phyloP scores from a whole-genome alignment of 2,329 filamentous ascomycete genomes.

The Phaeosphaeriaceae sp. region DNA sequence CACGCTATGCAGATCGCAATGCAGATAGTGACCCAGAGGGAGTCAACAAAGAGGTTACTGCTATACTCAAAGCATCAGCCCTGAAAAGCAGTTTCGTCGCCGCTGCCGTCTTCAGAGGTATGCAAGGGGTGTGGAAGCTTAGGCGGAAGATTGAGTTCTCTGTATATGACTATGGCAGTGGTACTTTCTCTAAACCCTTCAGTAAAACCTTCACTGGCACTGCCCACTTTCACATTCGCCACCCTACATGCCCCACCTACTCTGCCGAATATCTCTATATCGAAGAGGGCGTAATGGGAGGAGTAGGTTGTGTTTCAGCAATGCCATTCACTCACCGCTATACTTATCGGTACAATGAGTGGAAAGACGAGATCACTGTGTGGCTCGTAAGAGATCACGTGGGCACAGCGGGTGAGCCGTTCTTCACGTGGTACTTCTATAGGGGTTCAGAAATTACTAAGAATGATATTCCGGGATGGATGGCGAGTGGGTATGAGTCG shows the following conservation, averaged over 20 bases:
- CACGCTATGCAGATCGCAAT: constrained; percentile 36
- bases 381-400: constrained; percentile 78
- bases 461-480: constrained; percentile 57
- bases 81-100: constrained; percentile 62
- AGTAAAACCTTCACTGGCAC: constrained; percentile 61
- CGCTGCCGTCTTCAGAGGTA: constrained; percentile 70
- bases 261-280: constrained; percentile 68
- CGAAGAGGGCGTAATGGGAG: constrained; percentile 70
- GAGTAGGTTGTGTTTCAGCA: constrained; percentile 59
- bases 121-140: constrained; percentile 74
- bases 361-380: constrained; percentile 66
- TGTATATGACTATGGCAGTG: constrained; percentile 65
- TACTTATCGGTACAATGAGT: constrained; percentile 72
- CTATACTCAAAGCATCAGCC: constrained; percentile 52
- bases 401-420: constrained; percentile 75
- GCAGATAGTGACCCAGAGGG: constrained; percentile 51
- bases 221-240: constrained; percentile 68
- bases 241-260: constrained; percentile 56
- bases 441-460: constrained; percentile 29
- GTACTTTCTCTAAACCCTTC: constrained; percentile 43
- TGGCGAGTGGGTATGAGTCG: constrained; percentile 70
- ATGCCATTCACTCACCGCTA: constrained; percentile 72
- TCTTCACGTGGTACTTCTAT: constrained; percentile 73
- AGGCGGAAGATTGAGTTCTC: constrained; percentile 62
- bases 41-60: constrained; percentile 55